Percentiles rank a stretch among this genome's conserved stretches.
These are phyloP conservation scores for Ruellia speciosa DNA, from an alignment of 305 asterid genomes.

Conservation along the genomic window DNA sequence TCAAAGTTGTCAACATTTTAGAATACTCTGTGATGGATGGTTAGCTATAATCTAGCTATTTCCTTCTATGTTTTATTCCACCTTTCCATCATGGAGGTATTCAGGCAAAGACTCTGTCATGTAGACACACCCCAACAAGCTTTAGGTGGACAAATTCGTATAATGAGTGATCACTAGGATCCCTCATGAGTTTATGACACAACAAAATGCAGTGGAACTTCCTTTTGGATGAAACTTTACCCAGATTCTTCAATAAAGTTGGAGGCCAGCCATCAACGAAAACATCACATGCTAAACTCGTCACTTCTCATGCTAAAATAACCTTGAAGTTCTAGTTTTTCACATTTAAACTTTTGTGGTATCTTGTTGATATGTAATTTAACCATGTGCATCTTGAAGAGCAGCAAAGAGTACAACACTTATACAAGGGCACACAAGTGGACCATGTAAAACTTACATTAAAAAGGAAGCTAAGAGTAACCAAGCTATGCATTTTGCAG, in stretches of 20 bases:
- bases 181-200: background rate
- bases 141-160: background rate
- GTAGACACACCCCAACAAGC: background rate
- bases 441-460: slow-evolving; percentile 6
- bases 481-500: slow-evolving; percentile 30
- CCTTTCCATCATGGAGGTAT: background rate
- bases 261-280: background rate
- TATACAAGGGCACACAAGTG: background rate
- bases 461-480: slow-evolving; percentile 16
- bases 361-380: background rate
- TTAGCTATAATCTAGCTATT: slow-evolving; percentile 15
- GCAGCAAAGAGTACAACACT: slow-evolving; percentile 13
- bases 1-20: slow-evolving; percentile 39
- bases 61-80: too few species aligned
- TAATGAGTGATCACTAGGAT: background rate
- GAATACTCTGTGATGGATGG: too few species aligned
- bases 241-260: background rate
- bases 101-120: background rate
- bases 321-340: background rate
- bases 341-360: background rate
- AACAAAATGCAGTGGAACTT: background rate
- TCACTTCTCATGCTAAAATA: too few species aligned
- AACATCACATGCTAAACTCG: background rate
- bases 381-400: slow-evolving; percentile 18
- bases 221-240: too few species aligned